Evolutionary conservation across 306 rosid genomes (phyloP), one percentile per base, ranked within the genome.

Genomic region (Quercus variabilis): DNA sequence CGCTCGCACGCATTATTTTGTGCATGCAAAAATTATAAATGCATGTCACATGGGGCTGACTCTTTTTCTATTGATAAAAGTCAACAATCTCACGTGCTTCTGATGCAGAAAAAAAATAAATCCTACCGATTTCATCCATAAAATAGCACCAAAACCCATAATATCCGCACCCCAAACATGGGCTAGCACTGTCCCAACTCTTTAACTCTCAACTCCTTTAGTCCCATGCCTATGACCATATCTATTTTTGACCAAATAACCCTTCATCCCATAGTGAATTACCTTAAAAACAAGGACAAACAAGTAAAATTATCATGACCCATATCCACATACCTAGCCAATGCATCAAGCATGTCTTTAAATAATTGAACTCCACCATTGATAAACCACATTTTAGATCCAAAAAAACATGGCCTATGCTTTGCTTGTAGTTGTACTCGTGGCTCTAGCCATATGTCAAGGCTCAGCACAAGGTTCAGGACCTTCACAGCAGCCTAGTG

Each of bases 381-480:
- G 49, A 4, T 8, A 3, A 15, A 49, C 54, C 14, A 17, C 21
- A 13, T 2, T 18, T 33, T 38, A 35, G 28, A 19, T 19, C n/a
- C 0, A 68, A n/a, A 21, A 68, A 67, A 67, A 41, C 46, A 49
- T 68, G 72, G 72, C 72, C 26, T 18, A 4, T 6, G 72, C 79
- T 26, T 6, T 77, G 7, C 23, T 82, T 55, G 38, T 80, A 5
- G n/a, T 82, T 46, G 38, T 80, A 14, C 43, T 84, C 1, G 30
- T 78, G 0, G 31, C 55, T 71, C 77, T 82, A 12, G 79, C 80
- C 76, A 5, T 71, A 2, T 54, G 65, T 78, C 76, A 79, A 6
- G 60, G 62, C 78, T 5, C 78, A n/a, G 63, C 71, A 23, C 49
- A 58, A 0, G 86, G 59, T 19, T 75, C 80, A 30, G 52, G 56